Percentiles rank a stretch among this genome's conserved stretches.
Conservation (phyloP, 257 asterid genomes). For the Salvia hispanica region DNA sequence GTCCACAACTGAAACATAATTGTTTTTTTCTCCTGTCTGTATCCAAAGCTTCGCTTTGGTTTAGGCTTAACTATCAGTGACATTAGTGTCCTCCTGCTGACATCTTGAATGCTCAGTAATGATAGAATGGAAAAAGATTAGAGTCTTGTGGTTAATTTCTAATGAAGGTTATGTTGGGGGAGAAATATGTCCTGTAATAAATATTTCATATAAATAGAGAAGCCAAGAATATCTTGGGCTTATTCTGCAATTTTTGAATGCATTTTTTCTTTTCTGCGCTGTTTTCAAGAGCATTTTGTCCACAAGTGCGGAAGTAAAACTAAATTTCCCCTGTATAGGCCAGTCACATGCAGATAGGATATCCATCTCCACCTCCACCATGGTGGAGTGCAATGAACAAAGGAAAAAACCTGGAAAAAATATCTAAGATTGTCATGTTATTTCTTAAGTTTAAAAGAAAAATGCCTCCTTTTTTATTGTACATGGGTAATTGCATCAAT, state of each 20-base stretch:
- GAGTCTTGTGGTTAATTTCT: neutral
- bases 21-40: neutral
- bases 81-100: neutral
- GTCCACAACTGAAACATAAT: neutral
- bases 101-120: constrained; percentile 10
- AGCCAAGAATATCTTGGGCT: neutral
- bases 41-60: neutral
- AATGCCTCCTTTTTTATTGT: constrained; percentile 6
- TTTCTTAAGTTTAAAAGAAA: constrained; percentile 5
- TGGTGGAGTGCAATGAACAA: neutral
- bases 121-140: neutral
- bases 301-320: neutral
- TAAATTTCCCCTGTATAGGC: neutral
- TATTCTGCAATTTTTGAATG: neutral
- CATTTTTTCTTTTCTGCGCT: neutral
- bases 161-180: constrained; percentile 17
- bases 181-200: neutral
- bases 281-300: neutral
- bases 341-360: neutral
- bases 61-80: neutral
- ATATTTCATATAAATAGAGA: constrained; percentile 2
- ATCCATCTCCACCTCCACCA: constrained; percentile 7
- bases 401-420: too few species aligned
- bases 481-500: constrained; percentile 2
- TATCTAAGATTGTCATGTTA: neutral